Evolutionary conservation across 352 stramenopile species (phyloP), one percentile per base, ranked within the genome.

Genomic region (Phytopythium litorale): DNA sequence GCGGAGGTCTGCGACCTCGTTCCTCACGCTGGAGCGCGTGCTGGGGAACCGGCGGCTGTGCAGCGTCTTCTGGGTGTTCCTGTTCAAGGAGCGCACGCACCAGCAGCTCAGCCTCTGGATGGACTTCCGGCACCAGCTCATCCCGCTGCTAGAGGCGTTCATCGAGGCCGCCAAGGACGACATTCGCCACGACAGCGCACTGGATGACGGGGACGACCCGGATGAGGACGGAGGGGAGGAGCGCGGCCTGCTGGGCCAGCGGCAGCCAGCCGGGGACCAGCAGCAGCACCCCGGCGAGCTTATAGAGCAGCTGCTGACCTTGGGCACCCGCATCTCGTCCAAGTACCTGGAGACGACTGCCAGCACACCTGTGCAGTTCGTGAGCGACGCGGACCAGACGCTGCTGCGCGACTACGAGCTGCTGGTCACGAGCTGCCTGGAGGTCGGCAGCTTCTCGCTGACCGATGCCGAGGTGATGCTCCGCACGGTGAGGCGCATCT

Each of bases 1-100:
- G 64, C 33, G 73, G 58, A 57, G 63, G 21, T 68, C 67, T 45
- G 72, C 62, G 2, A 70, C 78, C 37, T 72, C 79, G 5, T 87
- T 88, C 55, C 62, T 95, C 55, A 93, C 84, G 30, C 62, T 95
- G 15, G 77, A 91, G 42, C 81, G 79, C 1, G 84, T 95, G 12
- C 62, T 95, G 18, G 72, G 68, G 19, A 95, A 95, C 63, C 75
- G 86, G 7, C 74, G 86, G 30, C 62, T 95, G 16, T 95, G 86
- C 59, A 93, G 86, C 49, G 78, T 95, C 0, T 95, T 95, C 56
- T 95, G 86, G 86, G 82, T 95, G 8, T 92, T 90, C 62, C 56
- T 95, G 18, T 95, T 92, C 66, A 92, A 93, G 57, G 86, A 95
- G 35, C 84, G 86, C 43, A 86, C 79, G 6, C 86, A 95, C 55